A percentile compares a stretch with the other conserved stretches of the same genome.
phyloP scores from a whole-genome alignment of 192 early-diverging fungal genomes.

The Globomyces pollinis-pini region DNA sequence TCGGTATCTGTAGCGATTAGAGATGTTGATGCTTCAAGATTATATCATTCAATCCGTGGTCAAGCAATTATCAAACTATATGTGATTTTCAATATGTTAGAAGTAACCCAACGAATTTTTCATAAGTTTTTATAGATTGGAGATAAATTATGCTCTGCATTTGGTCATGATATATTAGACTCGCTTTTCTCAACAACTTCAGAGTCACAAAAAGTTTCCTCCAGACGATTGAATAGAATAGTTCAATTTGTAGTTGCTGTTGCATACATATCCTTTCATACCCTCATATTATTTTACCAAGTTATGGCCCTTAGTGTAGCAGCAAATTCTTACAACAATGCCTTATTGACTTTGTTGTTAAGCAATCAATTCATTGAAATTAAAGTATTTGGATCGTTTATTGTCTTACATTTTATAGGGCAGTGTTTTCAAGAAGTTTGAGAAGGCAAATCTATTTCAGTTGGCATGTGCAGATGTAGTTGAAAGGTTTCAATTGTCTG shows the following conservation, averaged over 20 bases:
- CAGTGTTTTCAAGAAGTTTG: conserved; percentile 94
- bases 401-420: conserved; percentile 24
- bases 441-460: conserved; percentile 95
- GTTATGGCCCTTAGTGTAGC: conserved; percentile 94
- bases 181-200: conserved; percentile 82
- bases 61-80: conserved; percentile 96
- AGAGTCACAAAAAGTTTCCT: conserved; percentile 10
- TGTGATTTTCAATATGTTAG: conserved; percentile 92
- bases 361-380: conserved; percentile 99
- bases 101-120: conserved; percentile 41
- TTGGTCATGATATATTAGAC: conserved; percentile 91
- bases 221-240: conserved; percentile 24
- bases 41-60: conserved; percentile 94
- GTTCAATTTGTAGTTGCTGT: conserved; percentile 68
- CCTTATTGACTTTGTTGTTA: conserved; percentile 83
- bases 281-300: conserved; percentile 88
- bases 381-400: conserved; percentile 51
- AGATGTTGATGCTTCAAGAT: conserved; percentile 73
- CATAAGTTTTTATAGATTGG: conserved; percentile 50
- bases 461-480: conserved; percentile 91
- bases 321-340: conserved; percentile 93
- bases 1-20: conserved; percentile 68
- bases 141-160: conserved; percentile 86
- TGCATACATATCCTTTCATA: conserved; percentile 81
- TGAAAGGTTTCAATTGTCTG: conserved; percentile 85